These are phyloP conservation scores for Citrus australasica DNA, from an alignment of 345 rosid species.

Conservation along the genomic window DNA sequence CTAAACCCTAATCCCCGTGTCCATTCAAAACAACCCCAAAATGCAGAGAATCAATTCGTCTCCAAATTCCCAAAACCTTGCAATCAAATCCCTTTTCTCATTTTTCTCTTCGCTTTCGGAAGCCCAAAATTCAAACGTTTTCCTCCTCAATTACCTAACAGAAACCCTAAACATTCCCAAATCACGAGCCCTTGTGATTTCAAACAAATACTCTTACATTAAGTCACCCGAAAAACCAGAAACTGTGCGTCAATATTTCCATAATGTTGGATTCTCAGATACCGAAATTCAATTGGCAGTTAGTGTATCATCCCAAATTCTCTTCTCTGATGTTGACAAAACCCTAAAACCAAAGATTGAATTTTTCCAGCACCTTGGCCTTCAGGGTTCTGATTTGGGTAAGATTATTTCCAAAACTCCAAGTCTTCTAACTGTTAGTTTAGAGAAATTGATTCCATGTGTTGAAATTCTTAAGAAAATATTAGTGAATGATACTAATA, in stretches of 20 bases:
- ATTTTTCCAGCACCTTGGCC: constrained; percentile 29
- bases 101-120: constrained; percentile 15
- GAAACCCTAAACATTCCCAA: constrained; percentile 9
- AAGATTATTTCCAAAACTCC: constrained; percentile 24
- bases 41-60: constrained; percentile 4
- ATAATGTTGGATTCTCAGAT: constrained; percentile 21
- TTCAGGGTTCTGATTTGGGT: constrained; percentile 23
- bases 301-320: constrained; percentile 19
- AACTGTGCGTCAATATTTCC: constrained; percentile 13
- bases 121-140: background rate
- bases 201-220: background rate
- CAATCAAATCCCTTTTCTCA: constrained; percentile 9
- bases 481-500: constrained; percentile 18
- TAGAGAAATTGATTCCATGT: constrained; percentile 28
- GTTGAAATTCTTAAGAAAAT: constrained; percentile 18
- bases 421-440: constrained; percentile 13
- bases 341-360: constrained; percentile 31
- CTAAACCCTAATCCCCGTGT: background rate
- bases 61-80: background rate
- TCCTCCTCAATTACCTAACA: constrained; percentile 6
- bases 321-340: constrained; percentile 18
- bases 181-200: constrained; percentile 10
- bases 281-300: constrained; percentile 16
- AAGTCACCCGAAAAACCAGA: constrained; percentile 20
- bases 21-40: background rate